phyloP scores from a whole-genome alignment of 1,284 basidiomycete species.

The Sphagnurus paluster region DNA sequence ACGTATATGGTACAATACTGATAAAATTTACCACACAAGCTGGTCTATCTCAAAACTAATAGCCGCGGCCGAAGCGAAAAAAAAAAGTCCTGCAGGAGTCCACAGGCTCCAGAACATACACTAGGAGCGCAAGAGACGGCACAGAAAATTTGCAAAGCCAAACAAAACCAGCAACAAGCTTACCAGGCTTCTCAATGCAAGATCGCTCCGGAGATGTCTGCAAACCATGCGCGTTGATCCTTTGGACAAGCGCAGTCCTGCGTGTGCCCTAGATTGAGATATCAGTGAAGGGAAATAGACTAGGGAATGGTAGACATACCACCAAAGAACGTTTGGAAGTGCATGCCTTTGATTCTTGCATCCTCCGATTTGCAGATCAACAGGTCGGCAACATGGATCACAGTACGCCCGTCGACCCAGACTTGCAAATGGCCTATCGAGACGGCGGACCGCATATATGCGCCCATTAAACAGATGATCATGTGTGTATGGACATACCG shows the following conservation, averaged over 20 bases:
- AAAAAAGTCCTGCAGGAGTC: too few species aligned
- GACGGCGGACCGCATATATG: not conserved
- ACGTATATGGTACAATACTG: too few species aligned
- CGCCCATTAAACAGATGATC: not conserved
- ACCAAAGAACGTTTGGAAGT: constrained; percentile 78
- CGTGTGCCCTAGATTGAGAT: constrained; percentile 41
- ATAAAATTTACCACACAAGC: too few species aligned
- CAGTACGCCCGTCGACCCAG: constrained; percentile 53
- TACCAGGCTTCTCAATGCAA: too few species aligned
- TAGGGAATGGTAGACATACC: constrained; percentile 36
- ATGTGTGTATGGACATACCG: constrained; percentile 28
- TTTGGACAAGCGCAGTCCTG: constrained; percentile 64
- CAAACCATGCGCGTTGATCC: constrained; percentile 66
- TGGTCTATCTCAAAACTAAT: too few species aligned
- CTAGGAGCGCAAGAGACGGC: too few species aligned
- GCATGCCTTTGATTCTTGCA: constrained; percentile 54
- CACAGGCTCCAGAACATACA: too few species aligned
- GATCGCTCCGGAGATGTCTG: constrained; percentile 53
- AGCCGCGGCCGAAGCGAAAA: too few species aligned
- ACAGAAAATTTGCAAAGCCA: too few species aligned
- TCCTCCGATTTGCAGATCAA: constrained; percentile 41
- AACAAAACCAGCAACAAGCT: too few species aligned
- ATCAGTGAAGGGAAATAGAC: not conserved
- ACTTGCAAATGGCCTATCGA: constrained; percentile 56
- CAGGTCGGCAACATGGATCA: constrained; percentile 45